These are phyloP conservation scores for Ramularia endophylla DNA, from an alignment of 2,329 filamentous ascomycete genomes.

Conservation along the genomic window DNA sequence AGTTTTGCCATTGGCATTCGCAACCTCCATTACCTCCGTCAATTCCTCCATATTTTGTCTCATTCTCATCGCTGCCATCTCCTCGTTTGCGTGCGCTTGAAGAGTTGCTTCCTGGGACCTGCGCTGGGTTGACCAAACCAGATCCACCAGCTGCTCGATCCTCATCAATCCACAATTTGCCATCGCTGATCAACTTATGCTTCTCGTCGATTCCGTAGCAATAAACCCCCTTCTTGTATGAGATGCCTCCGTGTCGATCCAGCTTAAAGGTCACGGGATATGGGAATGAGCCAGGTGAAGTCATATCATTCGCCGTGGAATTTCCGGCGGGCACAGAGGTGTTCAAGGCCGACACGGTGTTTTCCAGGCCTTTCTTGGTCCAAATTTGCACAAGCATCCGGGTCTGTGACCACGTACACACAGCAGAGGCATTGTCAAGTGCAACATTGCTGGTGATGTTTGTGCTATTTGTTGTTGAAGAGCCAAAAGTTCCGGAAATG, in stretches of 20 bases:
- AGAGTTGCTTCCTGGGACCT: constrained; percentile 35
- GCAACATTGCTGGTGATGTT: constrained; percentile 14
- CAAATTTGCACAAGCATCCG: constrained; percentile 58
- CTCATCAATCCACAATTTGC: constrained; percentile 48
- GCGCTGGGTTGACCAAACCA: constrained; percentile 44
- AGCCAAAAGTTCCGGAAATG: constrained; percentile 54
- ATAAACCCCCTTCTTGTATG: constrained; percentile 52
- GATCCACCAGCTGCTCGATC: constrained; percentile 46
- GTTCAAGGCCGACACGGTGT: not conserved
- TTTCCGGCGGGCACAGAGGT: constrained; percentile 23
- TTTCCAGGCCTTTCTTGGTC: constrained; percentile 40
- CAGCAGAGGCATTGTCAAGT: constrained; percentile 19
- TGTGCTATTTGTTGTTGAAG: constrained; percentile 18
- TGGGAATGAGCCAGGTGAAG: constrained; percentile 52
- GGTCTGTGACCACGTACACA: constrained; percentile 53
- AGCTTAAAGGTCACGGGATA: constrained; percentile 56
- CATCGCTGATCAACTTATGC: constrained; percentile 38
- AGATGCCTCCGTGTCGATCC: constrained; percentile 54
- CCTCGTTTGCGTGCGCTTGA: constrained; percentile 7
- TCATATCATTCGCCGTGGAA: constrained; percentile 41
- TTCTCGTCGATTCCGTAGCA: constrained; percentile 53
- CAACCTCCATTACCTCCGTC: constrained; percentile 58
- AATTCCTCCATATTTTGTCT: constrained; percentile 46
- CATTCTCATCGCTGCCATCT: constrained; percentile 13
- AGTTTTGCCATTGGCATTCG: constrained; percentile 56